Evolutionary conservation across 768 basidiomycete genomes (phyloP).

Genomic region (Dendrothele bispora): DNA sequence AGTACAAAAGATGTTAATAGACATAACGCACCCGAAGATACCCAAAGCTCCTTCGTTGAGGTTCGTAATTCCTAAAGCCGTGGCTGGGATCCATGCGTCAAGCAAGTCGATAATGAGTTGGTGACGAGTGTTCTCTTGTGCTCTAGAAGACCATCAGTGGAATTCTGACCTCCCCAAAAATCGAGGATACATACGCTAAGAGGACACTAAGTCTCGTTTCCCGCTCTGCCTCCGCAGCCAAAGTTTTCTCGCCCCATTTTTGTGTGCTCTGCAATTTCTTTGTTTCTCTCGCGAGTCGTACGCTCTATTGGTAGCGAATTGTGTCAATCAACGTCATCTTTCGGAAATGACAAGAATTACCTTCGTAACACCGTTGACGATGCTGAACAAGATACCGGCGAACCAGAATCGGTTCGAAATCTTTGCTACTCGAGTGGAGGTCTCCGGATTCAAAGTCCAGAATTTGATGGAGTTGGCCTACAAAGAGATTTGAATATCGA

Average conservation of each 20-base stretch:
- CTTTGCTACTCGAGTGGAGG: conserved; percentile 58
- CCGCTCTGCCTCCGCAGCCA: conserved; percentile 63
- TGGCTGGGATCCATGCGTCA: conserved; percentile 90
- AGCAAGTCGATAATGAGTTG: conserved; percentile 85
- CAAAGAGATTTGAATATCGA: conserved; percentile 3
- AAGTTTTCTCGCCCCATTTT: conserved; percentile 63
- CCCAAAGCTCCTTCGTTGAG: conserved; percentile 87
- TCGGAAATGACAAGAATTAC: conserved; percentile 27
- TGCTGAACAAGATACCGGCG: conserved; percentile 79
- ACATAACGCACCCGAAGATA: conserved; percentile 71
- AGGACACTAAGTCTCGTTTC: conserved; percentile 62
- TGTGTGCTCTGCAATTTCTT: conserved; percentile 47
- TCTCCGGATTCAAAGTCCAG: conserved; percentile 57
- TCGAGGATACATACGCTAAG: conserved; percentile 41
- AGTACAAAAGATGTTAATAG: background rate
- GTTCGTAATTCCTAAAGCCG: conserved; percentile 70
- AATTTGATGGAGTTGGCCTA: conserved; percentile 72
- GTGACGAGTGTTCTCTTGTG: conserved; percentile 63
- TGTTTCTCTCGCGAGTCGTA: conserved; percentile 59
- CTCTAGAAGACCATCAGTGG: conserved; percentile 34
- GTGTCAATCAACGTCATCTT: background rate
- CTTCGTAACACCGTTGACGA: conserved; percentile 70
- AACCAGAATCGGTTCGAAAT: conserved; percentile 86
- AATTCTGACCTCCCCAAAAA: background rate
- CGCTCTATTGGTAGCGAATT: conserved; percentile 41